These are phyloP conservation scores for Lecanoromycetidae sp. DNA, from an alignment of 2,329 filamentous ascomycete genomes.

Conservation along the genomic window DNA sequence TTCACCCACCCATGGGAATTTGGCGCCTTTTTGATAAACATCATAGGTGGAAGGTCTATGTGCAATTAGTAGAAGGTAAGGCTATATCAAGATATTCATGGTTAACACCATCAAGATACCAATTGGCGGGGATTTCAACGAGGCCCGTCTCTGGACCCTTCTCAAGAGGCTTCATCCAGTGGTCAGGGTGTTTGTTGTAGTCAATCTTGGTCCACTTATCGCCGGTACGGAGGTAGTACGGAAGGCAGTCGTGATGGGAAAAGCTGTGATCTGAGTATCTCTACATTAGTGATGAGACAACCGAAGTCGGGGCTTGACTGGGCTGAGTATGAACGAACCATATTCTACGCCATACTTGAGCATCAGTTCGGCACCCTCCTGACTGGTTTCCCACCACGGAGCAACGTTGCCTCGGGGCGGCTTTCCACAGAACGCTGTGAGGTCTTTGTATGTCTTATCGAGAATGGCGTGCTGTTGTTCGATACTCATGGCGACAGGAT, in stretches of 20 bases:
- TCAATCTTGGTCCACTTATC: conserved; percentile 30
- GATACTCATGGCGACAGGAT: conserved; percentile 57
- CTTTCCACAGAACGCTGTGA: conserved; percentile 60
- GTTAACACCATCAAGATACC: conserved; percentile 20
- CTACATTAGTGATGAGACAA: conserved; percentile 5
- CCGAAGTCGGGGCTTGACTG: neutral
- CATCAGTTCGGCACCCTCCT: conserved; percentile 25
- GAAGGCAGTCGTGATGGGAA: conserved; percentile 32
- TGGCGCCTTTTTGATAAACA: conserved; percentile 31
- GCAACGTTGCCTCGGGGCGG: conserved; percentile 37
- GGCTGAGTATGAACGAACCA: conserved; percentile 16
- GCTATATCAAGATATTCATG: too few relatives aligned
- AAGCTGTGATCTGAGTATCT: conserved; percentile 29
- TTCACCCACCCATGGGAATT: conserved; percentile 50
- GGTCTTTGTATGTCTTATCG: conserved; percentile 58
- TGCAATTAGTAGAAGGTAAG: conserved; percentile 38
- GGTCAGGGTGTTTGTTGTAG: conserved; percentile 30
- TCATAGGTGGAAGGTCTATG: conserved; percentile 35
- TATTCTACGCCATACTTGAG: conserved; percentile 33
- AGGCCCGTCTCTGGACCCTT: conserved; percentile 29
- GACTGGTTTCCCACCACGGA: conserved; percentile 18
- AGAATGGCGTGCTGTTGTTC: conserved; percentile 67
- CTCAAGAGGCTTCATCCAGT: conserved; percentile 34
- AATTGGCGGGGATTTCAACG: conserved; percentile 34
- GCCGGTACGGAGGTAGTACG: conserved; percentile 30